Conservation (phyloP, 2,329 filamentous ascomycete species). For the Ophiostoma populinum region DNA sequence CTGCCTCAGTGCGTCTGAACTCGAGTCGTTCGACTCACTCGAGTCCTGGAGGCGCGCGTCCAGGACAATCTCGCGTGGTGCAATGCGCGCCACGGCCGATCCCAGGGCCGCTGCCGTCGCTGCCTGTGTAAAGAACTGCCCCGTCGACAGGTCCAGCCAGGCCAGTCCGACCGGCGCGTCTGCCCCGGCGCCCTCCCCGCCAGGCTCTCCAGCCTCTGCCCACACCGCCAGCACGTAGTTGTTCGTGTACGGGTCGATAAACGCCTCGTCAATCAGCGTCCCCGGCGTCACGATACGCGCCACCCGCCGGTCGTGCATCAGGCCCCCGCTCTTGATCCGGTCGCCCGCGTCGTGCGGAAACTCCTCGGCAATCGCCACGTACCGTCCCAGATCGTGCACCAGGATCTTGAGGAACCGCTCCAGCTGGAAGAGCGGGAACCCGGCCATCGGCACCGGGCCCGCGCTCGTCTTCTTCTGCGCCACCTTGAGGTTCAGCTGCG, state of each 20-base stretch:
- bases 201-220: constrained; percentile 17
- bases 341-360: constrained; percentile 57
- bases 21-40: no score
- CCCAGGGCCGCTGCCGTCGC: constrained; percentile 54
- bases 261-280: constrained; percentile 92
- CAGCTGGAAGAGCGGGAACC: constrained; percentile 84
- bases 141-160: constrained; percentile 91
- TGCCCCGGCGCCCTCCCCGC: neutral
- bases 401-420: constrained; percentile 86
- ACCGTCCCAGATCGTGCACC: constrained; percentile 76
- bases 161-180: constrained; percentile 49
- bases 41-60: constrained; percentile 37
- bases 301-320: constrained; percentile 72
- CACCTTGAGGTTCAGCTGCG: constrained; percentile 75
- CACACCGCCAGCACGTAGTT: constrained; percentile 83
- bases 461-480: constrained; percentile 63
- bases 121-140: constrained; percentile 76
- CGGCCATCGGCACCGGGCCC: constrained; percentile 75
- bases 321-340: constrained; percentile 56
- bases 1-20: constrained; percentile 27
- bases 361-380: constrained; percentile 90
- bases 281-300: constrained; percentile 83
- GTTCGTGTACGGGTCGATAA: constrained; percentile 85
- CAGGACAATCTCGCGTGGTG: constrained; percentile 70
- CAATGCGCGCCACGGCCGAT: constrained; percentile 69